These are phyloP conservation scores for Amanita brunnescens DNA, from an alignment of 768 basidiomycete species.

Conservation along the genomic window DNA sequence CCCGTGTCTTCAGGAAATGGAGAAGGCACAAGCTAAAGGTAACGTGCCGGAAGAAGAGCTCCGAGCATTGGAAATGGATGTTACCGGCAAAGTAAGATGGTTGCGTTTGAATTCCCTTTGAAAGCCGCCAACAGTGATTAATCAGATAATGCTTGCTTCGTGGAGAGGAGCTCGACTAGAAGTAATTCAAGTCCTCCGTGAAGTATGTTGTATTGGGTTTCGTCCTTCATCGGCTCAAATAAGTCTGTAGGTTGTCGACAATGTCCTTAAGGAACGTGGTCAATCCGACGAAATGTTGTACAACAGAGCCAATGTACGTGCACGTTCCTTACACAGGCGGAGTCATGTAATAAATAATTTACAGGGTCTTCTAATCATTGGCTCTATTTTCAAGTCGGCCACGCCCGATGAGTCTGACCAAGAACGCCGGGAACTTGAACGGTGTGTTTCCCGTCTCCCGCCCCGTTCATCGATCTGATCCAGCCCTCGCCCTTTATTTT, in stretches of 20 bases:
- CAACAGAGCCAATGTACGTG: conserved; percentile 75
- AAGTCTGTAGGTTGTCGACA: conserved; percentile 57
- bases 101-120: background rate
- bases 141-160: conserved; percentile 85
- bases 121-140: background rate
- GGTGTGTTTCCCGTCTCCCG: conserved; percentile 36
- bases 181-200: conserved; percentile 82
- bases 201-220: conserved; percentile 24
- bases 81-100: conserved; percentile 71
- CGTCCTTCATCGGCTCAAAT: conserved; percentile 2
- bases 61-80: conserved; percentile 80
- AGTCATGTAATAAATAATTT: background rate
- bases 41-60: conserved; percentile 82
- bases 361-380: conserved; percentile 80
- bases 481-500: background rate
- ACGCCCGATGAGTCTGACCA: conserved; percentile 87
- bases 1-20: conserved; percentile 61
- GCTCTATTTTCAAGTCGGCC: conserved; percentile 82
- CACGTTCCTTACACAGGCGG: background rate
- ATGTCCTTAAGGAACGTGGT: conserved; percentile 74
- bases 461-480: conserved; percentile 5
- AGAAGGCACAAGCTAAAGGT: conserved; percentile 82
- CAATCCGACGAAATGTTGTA: conserved; percentile 62
- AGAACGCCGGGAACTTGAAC: conserved; percentile 89
- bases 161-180: conserved; percentile 98